These are phyloP conservation scores for Aspergillus persii DNA, from an alignment of 2,329 filamentous ascomycete genomes.

Conservation along the genomic window DNA sequence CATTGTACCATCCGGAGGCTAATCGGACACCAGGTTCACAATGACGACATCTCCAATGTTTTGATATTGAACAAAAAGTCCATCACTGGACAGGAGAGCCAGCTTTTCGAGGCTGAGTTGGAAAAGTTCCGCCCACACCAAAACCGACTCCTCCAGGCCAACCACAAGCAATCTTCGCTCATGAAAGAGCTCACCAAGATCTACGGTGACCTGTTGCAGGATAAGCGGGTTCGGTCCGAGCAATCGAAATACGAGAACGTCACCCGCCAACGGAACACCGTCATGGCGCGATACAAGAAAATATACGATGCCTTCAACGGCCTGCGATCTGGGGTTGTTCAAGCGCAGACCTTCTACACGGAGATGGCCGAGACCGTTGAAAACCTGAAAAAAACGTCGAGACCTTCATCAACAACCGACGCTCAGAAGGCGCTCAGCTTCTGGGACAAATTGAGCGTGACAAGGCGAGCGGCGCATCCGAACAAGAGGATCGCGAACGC, in stretches of 20 bases:
- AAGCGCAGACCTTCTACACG: constrained; percentile 88
- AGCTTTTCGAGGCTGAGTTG: constrained; percentile 93
- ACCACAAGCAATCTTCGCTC: constrained; percentile 88
- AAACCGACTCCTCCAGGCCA: constrained; percentile 84
- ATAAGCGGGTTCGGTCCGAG: constrained; percentile 88
- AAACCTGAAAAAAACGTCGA: constrained; percentile 95
- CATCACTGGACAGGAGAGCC: constrained; percentile 84
- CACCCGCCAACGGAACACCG: constrained; percentile 75
- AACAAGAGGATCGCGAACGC: constrained; percentile 74
- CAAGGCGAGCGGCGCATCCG: constrained; percentile 58
- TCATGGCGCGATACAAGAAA: constrained; percentile 83
- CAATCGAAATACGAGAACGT: constrained; percentile 93
- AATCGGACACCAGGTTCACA: constrained; percentile 66
- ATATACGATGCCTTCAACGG: constrained; percentile 92
- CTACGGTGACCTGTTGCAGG: constrained; percentile 85
- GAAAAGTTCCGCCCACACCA: constrained; percentile 96
- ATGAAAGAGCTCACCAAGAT: constrained; percentile 91
- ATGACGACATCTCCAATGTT: constrained; percentile 95
- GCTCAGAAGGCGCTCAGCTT: constrained; percentile 86
- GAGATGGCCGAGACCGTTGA: constrained; percentile 96
- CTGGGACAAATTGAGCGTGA: constrained; percentile 83
- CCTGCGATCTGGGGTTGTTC: constrained; percentile 77
- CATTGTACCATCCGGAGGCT: background rate
- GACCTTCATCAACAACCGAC: constrained; percentile 90
- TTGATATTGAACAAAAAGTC: constrained; percentile 97